These are phyloP conservation scores for Ramalina peruviana DNA, from an alignment of 495 filamentous ascomycete species.

Conservation along the genomic window DNA sequence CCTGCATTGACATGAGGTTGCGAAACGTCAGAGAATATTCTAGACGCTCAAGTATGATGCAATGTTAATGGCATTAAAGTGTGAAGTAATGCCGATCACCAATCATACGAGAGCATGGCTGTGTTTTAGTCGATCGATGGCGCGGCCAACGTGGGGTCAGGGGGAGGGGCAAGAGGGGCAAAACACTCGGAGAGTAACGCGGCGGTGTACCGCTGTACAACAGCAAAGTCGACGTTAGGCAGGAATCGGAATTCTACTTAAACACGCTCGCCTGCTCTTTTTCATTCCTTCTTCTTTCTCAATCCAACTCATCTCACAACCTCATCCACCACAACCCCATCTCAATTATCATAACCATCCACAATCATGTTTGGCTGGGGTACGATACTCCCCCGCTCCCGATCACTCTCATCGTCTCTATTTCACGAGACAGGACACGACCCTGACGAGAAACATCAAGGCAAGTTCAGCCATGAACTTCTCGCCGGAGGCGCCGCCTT, in stretches of 20 bases:
- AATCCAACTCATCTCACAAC: neutral
- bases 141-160: neutral
- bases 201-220: neutral
- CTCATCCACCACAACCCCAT: neutral
- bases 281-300: neutral
- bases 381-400: neutral
- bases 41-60: too few species aligned
- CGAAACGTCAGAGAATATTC: too few species aligned
- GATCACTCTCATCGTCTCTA: too few species aligned
- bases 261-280: too few species aligned
- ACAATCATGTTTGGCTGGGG: conserved; percentile 13
- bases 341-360: neutral
- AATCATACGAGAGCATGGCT: too few species aligned
- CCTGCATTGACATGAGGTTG: too few species aligned
- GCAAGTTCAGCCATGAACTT: conserved; percentile 57
- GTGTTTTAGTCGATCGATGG: neutral
- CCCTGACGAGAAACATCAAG: conserved; percentile 39
- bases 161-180: neutral
- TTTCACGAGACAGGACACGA: too few species aligned
- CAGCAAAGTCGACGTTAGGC: too few species aligned
- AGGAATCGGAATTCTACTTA: too few species aligned
- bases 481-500: conserved; percentile 66
- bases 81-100: too few species aligned
- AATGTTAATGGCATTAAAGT: too few species aligned
- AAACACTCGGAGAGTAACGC: neutral